phyloP scores from a whole-genome alignment of 2,329 filamentous ascomycete genomes.

The Coniochaeta ligniaria region DNA sequence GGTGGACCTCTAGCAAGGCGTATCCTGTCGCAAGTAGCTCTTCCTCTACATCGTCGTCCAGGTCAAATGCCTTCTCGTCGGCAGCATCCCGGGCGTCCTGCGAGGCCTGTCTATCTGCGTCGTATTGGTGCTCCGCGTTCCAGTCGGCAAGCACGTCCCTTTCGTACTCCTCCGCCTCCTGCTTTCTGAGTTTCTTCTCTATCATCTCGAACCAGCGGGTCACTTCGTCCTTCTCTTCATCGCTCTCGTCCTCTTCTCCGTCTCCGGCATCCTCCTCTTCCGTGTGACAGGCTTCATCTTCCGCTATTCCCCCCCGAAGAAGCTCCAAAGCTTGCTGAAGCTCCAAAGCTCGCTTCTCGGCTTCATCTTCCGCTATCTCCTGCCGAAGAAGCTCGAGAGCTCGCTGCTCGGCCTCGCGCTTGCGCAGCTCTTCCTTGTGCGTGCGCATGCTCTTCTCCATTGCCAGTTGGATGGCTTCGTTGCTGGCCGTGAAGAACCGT shows the following conservation, averaged over 20 bases:
- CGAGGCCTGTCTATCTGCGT: too few relatives aligned
- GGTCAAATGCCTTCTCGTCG: too few relatives aligned
- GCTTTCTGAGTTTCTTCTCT: too few relatives aligned
- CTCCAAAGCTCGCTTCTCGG: neutral
- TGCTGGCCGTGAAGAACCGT: conserved; percentile 25
- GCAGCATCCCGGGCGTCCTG: too few relatives aligned
- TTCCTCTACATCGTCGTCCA: neutral
- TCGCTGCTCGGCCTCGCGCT: conserved; percentile 5
- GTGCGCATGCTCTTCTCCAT: conserved; percentile 22
- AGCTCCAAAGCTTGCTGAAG: too few relatives aligned
- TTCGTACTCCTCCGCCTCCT: neutral
- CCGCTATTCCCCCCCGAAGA: too few relatives aligned
- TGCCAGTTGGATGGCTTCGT: conserved; percentile 17
- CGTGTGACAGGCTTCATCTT: too few relatives aligned
- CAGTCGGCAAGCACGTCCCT: too few relatives aligned
- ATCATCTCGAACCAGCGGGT: too few relatives aligned
- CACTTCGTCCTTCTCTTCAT: neutral
- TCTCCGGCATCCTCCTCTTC: too few relatives aligned
- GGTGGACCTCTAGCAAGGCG: neutral
- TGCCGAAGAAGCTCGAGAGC: conserved; percentile 3
- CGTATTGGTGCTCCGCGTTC: too few relatives aligned
- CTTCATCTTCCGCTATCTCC: conserved; percentile 7
- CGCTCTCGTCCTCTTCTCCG: too few relatives aligned
- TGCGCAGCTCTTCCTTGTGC: conserved; percentile 18
- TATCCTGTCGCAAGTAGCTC: neutral